phyloP scores from a whole-genome alignment of 129 eudicot species.

The Chrysanthemum seticuspe region DNA sequence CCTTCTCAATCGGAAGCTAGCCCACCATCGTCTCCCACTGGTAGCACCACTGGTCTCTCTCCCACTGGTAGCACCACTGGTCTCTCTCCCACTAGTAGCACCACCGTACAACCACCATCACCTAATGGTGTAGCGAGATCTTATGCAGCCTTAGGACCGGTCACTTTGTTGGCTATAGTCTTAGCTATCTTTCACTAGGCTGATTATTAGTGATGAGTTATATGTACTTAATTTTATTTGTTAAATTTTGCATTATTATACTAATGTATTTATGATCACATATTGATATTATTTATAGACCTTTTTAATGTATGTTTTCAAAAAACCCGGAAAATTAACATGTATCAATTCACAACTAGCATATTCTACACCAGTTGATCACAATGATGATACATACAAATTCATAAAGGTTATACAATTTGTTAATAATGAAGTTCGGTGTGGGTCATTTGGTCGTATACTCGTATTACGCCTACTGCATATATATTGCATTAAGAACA shows the following conservation, averaged over 20 bases:
- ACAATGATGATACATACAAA: no score
- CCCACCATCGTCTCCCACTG: slow-evolving; percentile 10
- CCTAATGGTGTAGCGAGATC: slow-evolving; percentile 24
- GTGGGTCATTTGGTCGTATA: no score
- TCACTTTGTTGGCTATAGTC: slow-evolving; percentile 27
- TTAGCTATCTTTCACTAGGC: slow-evolving; percentile 36
- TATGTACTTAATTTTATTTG: no score
- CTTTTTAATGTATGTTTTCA: no score
- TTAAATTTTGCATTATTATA: no score
- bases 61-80: slow-evolving; percentile 16
- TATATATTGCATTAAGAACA: no score
- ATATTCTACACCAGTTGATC: no score
- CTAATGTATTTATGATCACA: neutral
- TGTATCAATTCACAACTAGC: no score
- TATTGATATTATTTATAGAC: neutral
- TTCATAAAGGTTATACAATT: no score
- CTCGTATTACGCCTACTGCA: no score
- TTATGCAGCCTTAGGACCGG: slow-evolving; percentile 18
- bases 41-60: slow-evolving; percentile 16
- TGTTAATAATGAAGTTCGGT: no score
- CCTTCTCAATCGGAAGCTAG: neutral
- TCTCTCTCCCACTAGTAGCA: slow-evolving; percentile 15
- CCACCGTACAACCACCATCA: slow-evolving; percentile 17
- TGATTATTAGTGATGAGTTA: neutral
- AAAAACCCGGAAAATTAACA: no score